Conservation (phyloP, 2,329 filamentous ascomycete genomes). For the Catunica adiposa region DNA sequence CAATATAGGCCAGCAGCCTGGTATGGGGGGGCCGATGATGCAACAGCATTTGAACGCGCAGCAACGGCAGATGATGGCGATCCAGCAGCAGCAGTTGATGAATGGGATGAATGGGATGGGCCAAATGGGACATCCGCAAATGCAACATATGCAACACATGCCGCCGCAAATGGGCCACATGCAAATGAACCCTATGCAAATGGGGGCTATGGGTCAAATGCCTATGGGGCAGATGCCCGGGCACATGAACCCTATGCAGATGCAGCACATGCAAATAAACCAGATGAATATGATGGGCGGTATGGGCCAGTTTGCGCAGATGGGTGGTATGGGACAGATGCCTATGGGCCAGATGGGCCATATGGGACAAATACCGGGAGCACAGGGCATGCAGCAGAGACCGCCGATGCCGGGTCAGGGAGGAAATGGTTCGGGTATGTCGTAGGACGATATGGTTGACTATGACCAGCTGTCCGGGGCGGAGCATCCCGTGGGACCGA, state of each 20-base stretch:
- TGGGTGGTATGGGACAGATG: constrained; percentile 12
- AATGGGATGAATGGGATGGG: constrained; percentile 11
- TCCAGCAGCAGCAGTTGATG: constrained; percentile 13
- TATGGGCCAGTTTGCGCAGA: constrained; percentile 12
- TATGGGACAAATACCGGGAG: constrained; percentile 11
- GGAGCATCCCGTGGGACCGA: too few relatives aligned
- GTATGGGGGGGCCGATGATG: constrained; percentile 11
- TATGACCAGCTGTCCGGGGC: neutral
- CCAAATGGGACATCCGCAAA: constrained; percentile 10
- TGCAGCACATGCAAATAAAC: constrained; percentile 13
- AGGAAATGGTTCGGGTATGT: constrained; percentile 10
- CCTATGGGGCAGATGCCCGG: constrained; percentile 8
- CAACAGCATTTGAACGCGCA: constrained; percentile 9
- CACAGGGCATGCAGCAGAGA: constrained; percentile 8
- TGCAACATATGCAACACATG: constrained; percentile 12
- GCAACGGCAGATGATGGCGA: constrained; percentile 13
- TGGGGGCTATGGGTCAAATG: constrained; percentile 11
- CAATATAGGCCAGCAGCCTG: constrained; percentile 8
- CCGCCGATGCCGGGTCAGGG: constrained; percentile 12
- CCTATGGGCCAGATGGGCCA: constrained; percentile 12
- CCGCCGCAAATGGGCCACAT: constrained; percentile 12
- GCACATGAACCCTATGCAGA: constrained; percentile 11
- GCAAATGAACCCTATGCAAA: constrained; percentile 14
- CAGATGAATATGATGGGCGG: constrained; percentile 13
- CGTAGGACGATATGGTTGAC: constrained; percentile 13